Evolutionary conservation across 495 filamentous ascomycete species (phyloP).

Genomic region (Aspergillus ellipticus): DNA sequence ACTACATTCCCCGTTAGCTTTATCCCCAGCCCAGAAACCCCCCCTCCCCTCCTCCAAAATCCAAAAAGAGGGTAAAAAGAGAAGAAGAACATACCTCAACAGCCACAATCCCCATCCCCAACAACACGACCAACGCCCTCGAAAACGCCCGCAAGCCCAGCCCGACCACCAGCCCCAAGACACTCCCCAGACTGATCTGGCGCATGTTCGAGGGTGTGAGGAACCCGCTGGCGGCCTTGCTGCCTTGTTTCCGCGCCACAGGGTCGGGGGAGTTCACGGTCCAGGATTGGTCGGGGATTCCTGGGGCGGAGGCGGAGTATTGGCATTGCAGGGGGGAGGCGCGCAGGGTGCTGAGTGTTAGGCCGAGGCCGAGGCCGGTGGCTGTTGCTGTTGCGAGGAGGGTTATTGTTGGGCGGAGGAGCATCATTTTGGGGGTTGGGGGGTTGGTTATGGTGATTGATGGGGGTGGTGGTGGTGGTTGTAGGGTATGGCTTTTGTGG

Average conservation of each 20-base stretch:
- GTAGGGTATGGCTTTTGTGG: too few species aligned
- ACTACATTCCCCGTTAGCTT: conserved; percentile 40
- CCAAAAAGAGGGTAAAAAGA: conserved; percentile 1
- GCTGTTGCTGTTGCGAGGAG: conserved; percentile 7
- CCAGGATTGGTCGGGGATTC: conserved; percentile 7
- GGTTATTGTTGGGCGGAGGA: not conserved
- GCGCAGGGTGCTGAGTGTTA: conserved; percentile 39
- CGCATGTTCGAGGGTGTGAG: conserved; percentile 50
- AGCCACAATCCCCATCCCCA: conserved; percentile 66
- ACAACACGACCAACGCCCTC: conserved; percentile 63
- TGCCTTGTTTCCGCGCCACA: conserved; percentile 28
- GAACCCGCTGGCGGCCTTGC: conserved; percentile 19
- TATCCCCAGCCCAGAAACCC: not conserved
- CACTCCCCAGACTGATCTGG: conserved; percentile 67
- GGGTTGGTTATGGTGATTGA: too few species aligned
- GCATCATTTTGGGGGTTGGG: too few species aligned
- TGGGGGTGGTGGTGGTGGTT: too few species aligned
- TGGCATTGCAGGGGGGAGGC: conserved; percentile 38
- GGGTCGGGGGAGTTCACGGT: conserved; percentile 16
- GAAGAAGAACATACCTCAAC: conserved; percentile 56
- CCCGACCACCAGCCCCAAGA: conserved; percentile 66
- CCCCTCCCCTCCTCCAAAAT: not conserved
- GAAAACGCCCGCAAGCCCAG: conserved; percentile 73
- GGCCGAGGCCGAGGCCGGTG: conserved; percentile 40
- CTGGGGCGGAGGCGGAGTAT: conserved; percentile 28